Percentiles rank a stretch among this genome's conserved stretches.
These are phyloP conservation scores for Myrmaecium sp. DNA, from an alignment of 2,329 filamentous ascomycete species.

Conservation along the genomic window DNA sequence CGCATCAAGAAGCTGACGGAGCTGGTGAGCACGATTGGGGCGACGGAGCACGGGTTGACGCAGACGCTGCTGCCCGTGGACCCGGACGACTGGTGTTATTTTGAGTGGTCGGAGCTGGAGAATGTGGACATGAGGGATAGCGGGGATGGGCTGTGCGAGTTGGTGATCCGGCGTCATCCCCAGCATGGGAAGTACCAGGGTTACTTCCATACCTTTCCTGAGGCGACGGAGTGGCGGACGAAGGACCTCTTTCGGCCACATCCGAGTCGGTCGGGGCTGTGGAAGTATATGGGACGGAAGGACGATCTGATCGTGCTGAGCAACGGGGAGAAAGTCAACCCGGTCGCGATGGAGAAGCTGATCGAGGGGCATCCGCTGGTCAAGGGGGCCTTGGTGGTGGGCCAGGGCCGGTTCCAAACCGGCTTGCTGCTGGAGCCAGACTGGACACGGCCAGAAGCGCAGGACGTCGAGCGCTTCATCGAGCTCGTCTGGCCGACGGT, in stretches of 20 bases:
- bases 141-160: constrained; percentile 8
- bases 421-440: constrained; percentile 14
- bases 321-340: constrained; percentile 10
- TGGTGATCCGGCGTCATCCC: constrained; percentile 5
- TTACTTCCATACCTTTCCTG: constrained; percentile 8
- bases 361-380: constrained; percentile 12
- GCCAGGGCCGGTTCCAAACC: constrained; percentile 12
- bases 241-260: constrained; percentile 9
- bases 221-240: constrained; percentile 5
- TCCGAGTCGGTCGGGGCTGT: constrained; percentile 5
- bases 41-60: constrained; percentile 12
- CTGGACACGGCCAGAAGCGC: constrained; percentile 4
- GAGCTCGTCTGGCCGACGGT: constrained; percentile 30
- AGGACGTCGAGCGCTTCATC: constrained; percentile 12
- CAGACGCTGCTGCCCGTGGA: constrained; percentile 5
- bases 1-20: constrained; percentile 8
- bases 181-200: constrained; percentile 3
- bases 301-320: constrained; percentile 10
- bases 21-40: constrained; percentile 10
- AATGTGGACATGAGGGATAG: constrained; percentile 11
- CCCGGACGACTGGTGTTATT: constrained; percentile 11
- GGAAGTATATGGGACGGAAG: constrained; percentile 9
- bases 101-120: constrained; percentile 10
- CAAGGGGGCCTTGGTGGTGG: constrained; percentile 16
- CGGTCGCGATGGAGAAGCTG: constrained; percentile 9